Conservation (phyloP, 2,329 filamentous ascomycete genomes). For the Talaromyces sp. region DNA sequence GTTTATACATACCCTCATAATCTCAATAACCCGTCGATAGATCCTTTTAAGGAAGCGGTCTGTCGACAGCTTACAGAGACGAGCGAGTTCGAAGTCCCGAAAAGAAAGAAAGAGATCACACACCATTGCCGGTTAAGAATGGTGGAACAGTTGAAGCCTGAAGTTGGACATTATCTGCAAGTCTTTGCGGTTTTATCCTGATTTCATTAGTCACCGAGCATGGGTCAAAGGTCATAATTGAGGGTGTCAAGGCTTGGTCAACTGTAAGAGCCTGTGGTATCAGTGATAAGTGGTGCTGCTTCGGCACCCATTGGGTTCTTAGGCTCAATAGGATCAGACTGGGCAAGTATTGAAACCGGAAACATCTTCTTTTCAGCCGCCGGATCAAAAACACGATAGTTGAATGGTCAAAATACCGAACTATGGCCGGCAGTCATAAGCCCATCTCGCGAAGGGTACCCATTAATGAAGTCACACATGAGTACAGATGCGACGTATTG, state of each 20-base stretch:
- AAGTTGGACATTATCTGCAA: not conserved
- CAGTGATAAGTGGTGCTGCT: not conserved
- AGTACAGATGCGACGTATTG: no score
- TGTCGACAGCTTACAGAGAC: not conserved
- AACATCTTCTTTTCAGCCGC: not conserved
- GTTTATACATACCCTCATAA: not conserved
- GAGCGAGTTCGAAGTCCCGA: not conserved
- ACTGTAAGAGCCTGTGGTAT: not conserved
- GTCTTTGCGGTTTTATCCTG: not conserved
- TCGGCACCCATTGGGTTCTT: not conserved
- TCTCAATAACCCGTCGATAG: not conserved
- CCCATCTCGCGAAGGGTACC: not conserved
- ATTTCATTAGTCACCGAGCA: not conserved
- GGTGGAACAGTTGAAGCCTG: not conserved
- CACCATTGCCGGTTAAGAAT: not conserved
- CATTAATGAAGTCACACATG: no score
- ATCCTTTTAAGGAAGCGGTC: not conserved
- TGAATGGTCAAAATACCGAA: not conserved
- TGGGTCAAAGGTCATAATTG: not conserved
- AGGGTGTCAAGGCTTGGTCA: not conserved
- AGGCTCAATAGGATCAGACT: not conserved
- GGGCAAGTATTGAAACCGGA: not conserved
- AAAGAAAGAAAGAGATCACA: not conserved
- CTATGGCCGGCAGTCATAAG: not conserved
- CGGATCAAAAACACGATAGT: not conserved